Evolutionary conservation across 1,139 yeast species (phyloP).

Genomic region (Kodamaea anthophila): DNA sequence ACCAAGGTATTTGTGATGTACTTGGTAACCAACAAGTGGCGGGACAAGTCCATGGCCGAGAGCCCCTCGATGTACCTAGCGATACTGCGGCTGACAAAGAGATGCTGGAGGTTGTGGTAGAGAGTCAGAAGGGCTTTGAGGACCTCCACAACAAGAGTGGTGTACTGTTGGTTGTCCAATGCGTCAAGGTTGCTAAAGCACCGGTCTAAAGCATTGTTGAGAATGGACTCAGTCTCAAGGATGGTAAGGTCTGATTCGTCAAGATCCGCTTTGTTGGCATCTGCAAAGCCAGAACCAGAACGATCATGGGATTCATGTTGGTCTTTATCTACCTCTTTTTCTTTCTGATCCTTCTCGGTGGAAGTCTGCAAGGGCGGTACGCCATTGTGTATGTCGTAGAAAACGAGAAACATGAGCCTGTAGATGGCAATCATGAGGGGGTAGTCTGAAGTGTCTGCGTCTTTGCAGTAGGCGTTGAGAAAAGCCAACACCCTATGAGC

Average conservation of each 20-base stretch:
- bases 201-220: conserved; percentile 13
- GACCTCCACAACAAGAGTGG: conserved; percentile 20
- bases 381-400: too few relatives aligned
- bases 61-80: conserved; percentile 6
- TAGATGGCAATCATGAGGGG: conserved; percentile 18
- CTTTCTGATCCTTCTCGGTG: not conserved
- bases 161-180: conserved; percentile 8
- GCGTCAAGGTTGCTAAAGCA: conserved; percentile 4
- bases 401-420: conserved; percentile 20
- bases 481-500: conserved; percentile 13
- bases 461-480: conserved; percentile 11
- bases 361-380: too few relatives aligned
- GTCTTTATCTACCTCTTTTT: conserved; percentile 1
- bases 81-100: conserved; percentile 4
- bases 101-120: conserved; percentile 17
- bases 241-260: conserved; percentile 1
- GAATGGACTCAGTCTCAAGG: conserved; percentile 11
- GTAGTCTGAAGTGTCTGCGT: conserved; percentile 7
- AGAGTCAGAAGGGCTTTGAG: conserved; percentile 23
- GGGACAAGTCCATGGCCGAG: conserved; percentile 6
- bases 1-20: conserved; percentile 15
- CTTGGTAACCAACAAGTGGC: conserved; percentile 11
- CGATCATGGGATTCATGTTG: too few relatives aligned
- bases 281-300: too few relatives aligned
- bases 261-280: not conserved